Evolutionary conservation across 805 yeast species (phyloP).

Genomic region (Metschnikowia aberdeeniae): DNA sequence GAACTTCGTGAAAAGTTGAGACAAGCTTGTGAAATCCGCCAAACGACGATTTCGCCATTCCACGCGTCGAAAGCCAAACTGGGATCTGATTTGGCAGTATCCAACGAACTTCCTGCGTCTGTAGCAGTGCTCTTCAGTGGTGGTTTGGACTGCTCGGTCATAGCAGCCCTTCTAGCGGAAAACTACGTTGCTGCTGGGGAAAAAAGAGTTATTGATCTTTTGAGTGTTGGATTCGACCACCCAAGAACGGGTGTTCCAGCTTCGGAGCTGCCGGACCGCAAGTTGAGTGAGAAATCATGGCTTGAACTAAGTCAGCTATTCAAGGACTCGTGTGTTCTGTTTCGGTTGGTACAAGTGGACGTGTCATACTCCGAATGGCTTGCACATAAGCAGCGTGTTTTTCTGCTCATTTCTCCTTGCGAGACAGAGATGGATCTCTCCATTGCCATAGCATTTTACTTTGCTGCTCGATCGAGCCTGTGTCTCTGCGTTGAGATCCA

Average conservation of each 20-base stretch:
- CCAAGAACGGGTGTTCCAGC: conserved; percentile 66
- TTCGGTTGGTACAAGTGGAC: conserved; percentile 64
- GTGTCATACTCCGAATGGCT: conserved; percentile 68
- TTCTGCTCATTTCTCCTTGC: conserved; percentile 72
- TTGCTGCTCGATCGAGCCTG: conserved; percentile 59
- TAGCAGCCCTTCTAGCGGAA: conserved; percentile 51
- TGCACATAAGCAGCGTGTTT: conserved; percentile 47
- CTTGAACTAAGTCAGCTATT: conserved; percentile 42
- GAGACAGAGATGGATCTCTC: conserved; percentile 93
- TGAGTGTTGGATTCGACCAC: conserved; percentile 91
- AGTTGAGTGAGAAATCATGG: conserved; percentile 65
- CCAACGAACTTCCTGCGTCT: conserved; percentile 16
- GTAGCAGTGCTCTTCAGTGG: conserved; percentile 80
- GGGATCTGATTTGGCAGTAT: not conserved
- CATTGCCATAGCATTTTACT: conserved; percentile 92
- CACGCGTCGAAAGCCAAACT: not conserved
- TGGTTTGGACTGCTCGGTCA: conserved; percentile 86
- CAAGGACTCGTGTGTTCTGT: conserved; percentile 28
- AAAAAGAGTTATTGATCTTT: conserved; percentile 50
- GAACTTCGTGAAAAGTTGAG: conserved; percentile 24
- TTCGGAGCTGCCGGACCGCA: conserved; percentile 79
- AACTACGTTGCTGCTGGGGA: conserved; percentile 16
- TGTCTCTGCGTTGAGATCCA: conserved; percentile 7
- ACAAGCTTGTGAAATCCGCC: conserved; percentile 45
- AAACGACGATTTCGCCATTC: conserved; percentile 46